Base-by-base conservation (phyloP, 768 basidiomycete species). In the Suillus luteus region DNA sequence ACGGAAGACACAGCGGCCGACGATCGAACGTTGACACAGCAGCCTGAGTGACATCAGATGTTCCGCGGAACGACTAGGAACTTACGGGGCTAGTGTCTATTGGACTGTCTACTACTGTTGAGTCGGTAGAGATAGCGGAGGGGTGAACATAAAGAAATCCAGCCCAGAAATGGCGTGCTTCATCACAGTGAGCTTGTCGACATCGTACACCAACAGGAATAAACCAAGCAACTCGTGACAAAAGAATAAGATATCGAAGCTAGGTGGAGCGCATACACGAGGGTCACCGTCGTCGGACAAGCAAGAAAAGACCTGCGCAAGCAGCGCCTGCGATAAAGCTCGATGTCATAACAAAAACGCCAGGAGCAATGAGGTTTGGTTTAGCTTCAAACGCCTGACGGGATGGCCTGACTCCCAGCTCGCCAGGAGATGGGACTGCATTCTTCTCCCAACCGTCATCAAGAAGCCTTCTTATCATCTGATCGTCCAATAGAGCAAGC, bases 401-500 rank as follows among this genome's bases (percentile, higher is more conserved):
- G 38, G 38, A 57, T 40, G 52, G n/a, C 17, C 38, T 40, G 15
- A 24, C 77, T 37, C 78, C 76, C 5, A 87, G 65, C 41, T 82
- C 79, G 63, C 78, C 71, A 10, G 82, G 75, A 31, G 71, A 78
- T 27, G 82, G 85, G 17, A 89, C 77, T 12, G 68, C 64, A 60
- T 83, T 78, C 52, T 85, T 82, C 69, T 94, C 91, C 95, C 95
- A 99, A 4, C 96, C 96, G 51, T 90, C 84, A 65, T 92, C 86
- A 64, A 99, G 75, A 19, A 99, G 76, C 62, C 70, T 81, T 35
- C 78, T 77, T 76, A 93, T 90, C 75, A 81, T 81, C 17, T 71
- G 78, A 38, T 91, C 87, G 73, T 93, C 86, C 69, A 96, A 80
- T 62, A 74, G 66, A 3, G 84, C 86, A 64, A 99, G 84, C 62